A percentile compares a stretch with the other conserved stretches of the same genome.
Conservation (phyloP, 2,329 filamentous ascomycete genomes). For the Penicillium digitatum region DNA sequence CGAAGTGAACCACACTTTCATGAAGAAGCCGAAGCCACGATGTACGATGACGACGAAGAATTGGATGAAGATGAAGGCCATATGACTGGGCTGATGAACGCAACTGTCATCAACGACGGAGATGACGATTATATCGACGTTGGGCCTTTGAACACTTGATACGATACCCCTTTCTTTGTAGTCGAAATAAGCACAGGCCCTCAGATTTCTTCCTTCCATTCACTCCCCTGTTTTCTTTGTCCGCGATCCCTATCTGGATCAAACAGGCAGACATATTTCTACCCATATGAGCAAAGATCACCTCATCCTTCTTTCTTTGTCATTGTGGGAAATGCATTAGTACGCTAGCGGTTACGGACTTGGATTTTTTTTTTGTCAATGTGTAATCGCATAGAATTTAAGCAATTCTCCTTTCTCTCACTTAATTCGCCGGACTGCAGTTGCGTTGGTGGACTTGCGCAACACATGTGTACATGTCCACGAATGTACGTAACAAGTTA, state of each 20-base stretch:
- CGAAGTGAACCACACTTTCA: constrained; percentile 32
- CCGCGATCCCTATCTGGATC: constrained; percentile 11
- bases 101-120: constrained; percentile 41
- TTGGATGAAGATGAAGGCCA: constrained; percentile 43
- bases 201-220: constrained; percentile 7
- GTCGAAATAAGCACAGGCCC: constrained; percentile 9
- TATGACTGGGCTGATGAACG: constrained; percentile 42
- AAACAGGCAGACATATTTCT: constrained; percentile 21
- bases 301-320: constrained; percentile 16
- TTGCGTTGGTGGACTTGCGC: not conserved
- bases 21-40: constrained; percentile 39
- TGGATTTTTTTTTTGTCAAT: constrained; percentile 5
- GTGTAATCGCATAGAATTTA: constrained; percentile 16
- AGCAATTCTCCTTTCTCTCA: constrained; percentile 1
- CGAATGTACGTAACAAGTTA: constrained; percentile 2
- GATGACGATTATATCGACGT: constrained; percentile 42
- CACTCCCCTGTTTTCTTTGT: constrained; percentile 9
- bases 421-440: not conserved
- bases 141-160: constrained; percentile 33
- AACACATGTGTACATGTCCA: not conserved
- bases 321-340: constrained; percentile 31
- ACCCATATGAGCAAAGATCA: constrained; percentile 26
- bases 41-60: constrained; percentile 46
- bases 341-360: constrained; percentile 20
- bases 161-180: constrained; percentile 31